Evolutionary conservation across 768 basidiomycete species (phyloP).

Genomic region (Hypholoma sublateritium): DNA sequence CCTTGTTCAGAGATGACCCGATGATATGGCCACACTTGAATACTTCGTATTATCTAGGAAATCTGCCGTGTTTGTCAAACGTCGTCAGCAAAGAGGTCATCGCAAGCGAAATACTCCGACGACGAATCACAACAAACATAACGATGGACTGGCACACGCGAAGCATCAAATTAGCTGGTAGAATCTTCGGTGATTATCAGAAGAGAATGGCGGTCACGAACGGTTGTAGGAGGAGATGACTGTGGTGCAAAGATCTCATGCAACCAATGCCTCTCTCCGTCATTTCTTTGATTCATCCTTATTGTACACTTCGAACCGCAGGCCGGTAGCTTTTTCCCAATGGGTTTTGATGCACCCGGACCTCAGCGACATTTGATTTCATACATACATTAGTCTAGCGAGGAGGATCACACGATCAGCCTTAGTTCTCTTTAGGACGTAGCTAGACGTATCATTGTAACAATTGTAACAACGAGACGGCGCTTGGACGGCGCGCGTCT

Average conservation of each 20-base stretch:
- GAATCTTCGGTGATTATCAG: slow-evolving; percentile 14
- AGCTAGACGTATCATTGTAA: neutral
- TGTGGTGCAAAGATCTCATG: too few species aligned
- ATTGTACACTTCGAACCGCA: neutral
- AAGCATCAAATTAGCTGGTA: slow-evolving; percentile 5
- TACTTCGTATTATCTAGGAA: slow-evolving; percentile 14
- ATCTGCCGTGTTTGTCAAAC: slow-evolving; percentile 6
- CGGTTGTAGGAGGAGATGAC: neutral
- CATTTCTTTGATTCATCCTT: neutral
- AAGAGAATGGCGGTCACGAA: slow-evolving; percentile 1
- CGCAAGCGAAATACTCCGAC: neutral
- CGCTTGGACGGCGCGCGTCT: too few species aligned
- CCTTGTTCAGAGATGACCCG: slow-evolving; percentile 3
- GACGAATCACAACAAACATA: slow-evolving; percentile 1
- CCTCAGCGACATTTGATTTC: neutral
- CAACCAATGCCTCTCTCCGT: neutral
- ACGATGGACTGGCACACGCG: slow-evolving; percentile 11
- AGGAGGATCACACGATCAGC: neutral
- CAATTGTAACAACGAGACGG: neutral
- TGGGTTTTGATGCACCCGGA: neutral
- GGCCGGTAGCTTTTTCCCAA: neutral
- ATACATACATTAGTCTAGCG: neutral
- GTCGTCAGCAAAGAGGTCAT: neutral
- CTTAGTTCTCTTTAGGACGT: neutral
- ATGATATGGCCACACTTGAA: slow-evolving; percentile 8